Evolutionary conservation across 441 rosid species (phyloP), one percentile per base, ranked within the genome.

Genomic region (Hypseocharis bilobata): DNA sequence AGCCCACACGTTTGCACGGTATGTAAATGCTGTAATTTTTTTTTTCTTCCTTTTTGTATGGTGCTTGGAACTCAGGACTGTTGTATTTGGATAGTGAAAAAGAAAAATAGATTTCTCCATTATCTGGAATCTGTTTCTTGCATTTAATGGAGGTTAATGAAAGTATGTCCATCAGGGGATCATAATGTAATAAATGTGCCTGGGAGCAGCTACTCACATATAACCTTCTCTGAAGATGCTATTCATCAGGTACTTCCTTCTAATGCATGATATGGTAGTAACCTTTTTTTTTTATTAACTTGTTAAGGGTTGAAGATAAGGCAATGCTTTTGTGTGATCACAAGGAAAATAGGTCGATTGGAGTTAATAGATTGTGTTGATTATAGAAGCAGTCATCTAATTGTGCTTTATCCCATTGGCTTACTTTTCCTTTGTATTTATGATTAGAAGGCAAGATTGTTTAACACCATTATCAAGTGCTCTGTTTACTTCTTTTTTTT

Each of bases 101-200:
- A 49, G 67, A 55, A 49, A 60, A 25, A 23, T 8, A 52, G 27
- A 28, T 42, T 1, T 23, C 27, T 65, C 34, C 54, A 6, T 59
- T 45, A 42, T 54, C 49, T 45, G 61, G 27, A 23, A 66, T 54
- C 45, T 45, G 63, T 66, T 68, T 68, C 60, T 71, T 45, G 17
- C 57, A 6, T 54, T 1, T 55, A 42, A 61, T 73, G 68, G 57
- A 69, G 57, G 61, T 63, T 40, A 66, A 42, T 20, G 54, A 71
- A 45, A 68, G 25, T 61, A 54, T 76, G 71, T 64, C 81, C 68
- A 38, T 73, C 81, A 83, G 88, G 81, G 60, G 73, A 76, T 70
- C 63, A 30, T 17, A 67, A 56, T 70, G 32, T 62, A 61, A 62
- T 60, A 61, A 74, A 65, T 13, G 32, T 34, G 57, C 59, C 71